phyloP scores from a whole-genome alignment of 1,284 basidiomycete species.

The Chondrostereum purpureum region DNA sequence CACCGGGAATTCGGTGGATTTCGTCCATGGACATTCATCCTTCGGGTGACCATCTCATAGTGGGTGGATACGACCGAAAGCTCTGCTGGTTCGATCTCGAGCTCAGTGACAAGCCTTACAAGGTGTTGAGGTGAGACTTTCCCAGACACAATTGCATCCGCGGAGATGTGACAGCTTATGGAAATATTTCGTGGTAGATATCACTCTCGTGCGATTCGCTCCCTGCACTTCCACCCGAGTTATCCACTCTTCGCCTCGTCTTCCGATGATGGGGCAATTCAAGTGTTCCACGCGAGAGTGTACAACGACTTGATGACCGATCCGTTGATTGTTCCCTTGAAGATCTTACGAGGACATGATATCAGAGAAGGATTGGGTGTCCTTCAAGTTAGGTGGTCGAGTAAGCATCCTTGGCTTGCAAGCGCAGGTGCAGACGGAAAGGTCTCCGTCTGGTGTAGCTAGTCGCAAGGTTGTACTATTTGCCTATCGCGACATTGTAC shows the following conservation, averaged over 20 bases:
- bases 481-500: no score
- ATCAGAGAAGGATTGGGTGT: constrained; percentile 86
- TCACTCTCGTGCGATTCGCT: constrained; percentile 88
- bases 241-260: constrained; percentile 95
- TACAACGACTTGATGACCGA: constrained; percentile 94
- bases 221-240: constrained; percentile 87
- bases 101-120: constrained; percentile 92
- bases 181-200: constrained; percentile 56
- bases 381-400: constrained; percentile 86
- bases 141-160: no score
- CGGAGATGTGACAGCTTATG: constrained; percentile 9
- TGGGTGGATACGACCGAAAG: constrained; percentile 96
- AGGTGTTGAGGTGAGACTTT: constrained; percentile 73
- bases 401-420: constrained; percentile 87
- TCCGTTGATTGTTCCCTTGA: constrained; percentile 94
- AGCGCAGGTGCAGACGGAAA: constrained; percentile 92
- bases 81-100: constrained; percentile 99
- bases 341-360: constrained; percentile 88
- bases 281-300: constrained; percentile 94
- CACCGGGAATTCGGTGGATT: constrained; percentile 95
- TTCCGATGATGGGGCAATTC: constrained; percentile 94
- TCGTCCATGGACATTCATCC: constrained; percentile 96
- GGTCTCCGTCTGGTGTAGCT: constrained; percentile 84
- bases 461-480: constrained; percentile 15
- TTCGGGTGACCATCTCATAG: constrained; percentile 91